Conservation (phyloP, 192 early-diverging fungal genomes). For the Piromyces sp. region DNA sequence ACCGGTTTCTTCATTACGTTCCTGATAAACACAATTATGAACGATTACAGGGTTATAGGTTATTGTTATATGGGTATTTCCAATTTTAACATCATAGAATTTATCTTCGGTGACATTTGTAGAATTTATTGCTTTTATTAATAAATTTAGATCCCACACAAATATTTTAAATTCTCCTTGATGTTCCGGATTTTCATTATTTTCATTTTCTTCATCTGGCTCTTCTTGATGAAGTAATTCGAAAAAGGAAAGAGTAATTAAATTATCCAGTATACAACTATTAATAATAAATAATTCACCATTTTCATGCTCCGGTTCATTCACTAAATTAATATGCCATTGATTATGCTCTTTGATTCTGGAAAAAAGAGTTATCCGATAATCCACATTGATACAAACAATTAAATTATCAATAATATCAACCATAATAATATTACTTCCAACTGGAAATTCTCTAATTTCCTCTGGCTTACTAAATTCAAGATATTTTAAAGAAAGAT, state of each 20-base stretch:
- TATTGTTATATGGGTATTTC: not conserved
- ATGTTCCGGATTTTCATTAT: not conserved
- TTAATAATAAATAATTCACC: not conserved
- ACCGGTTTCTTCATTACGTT: not conserved
- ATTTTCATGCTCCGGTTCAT: not conserved
- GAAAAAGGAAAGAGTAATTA: not conserved
- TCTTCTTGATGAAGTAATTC: not conserved
- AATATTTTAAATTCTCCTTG: not conserved
- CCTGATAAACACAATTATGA: not conserved
- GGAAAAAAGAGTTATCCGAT: not conserved
- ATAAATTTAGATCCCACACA: not conserved
- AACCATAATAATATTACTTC: not conserved
- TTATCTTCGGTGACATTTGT: not conserved
- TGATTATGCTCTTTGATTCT: not conserved
- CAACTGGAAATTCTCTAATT: not conserved
- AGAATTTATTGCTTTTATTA: not conserved
- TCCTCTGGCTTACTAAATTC: not conserved
- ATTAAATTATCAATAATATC: not conserved
- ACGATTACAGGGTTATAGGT: not conserved
- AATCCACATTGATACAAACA: not conserved
- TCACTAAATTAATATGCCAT: not conserved
- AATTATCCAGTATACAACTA: not conserved
- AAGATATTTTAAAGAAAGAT: not conserved
- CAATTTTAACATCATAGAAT: not conserved
- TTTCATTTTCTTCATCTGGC: not conserved